phyloP scores from a whole-genome alignment of 352 stramenopile genomes.

The Phytophthora pistaciae region DNA sequence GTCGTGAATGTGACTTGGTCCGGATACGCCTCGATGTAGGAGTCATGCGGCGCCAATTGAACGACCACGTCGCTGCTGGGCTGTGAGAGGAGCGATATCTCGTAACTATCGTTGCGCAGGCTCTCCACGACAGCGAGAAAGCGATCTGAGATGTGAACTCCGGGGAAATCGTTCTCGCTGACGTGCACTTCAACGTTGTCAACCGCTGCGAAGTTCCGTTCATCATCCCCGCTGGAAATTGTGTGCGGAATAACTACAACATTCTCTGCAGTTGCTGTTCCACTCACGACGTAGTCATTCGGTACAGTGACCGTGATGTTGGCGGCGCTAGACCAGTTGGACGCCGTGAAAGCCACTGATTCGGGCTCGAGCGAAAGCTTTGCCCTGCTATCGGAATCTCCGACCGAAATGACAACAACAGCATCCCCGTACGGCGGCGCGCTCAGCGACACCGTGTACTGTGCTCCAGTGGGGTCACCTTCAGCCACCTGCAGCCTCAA shows the following conservation, averaged over 20 bases:
- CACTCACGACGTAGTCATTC: conserved; percentile 38
- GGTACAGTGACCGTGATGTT: conserved; percentile 36
- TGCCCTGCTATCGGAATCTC: conserved; percentile 11
- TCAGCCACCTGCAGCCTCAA: conserved; percentile 37
- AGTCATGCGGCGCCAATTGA: conserved; percentile 30
- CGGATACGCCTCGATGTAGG: conserved; percentile 40
- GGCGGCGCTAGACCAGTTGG: conserved; percentile 52
- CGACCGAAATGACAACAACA: conserved; percentile 27
- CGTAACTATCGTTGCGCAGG: conserved; percentile 62
- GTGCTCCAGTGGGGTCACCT: conserved; percentile 22
- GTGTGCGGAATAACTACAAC: conserved; percentile 42
- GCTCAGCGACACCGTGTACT: conserved; percentile 59
- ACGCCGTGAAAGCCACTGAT: conserved; percentile 43
- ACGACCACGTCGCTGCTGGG: conserved; percentile 50
- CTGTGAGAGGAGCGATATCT: conserved; percentile 53
- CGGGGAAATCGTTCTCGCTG: conserved; percentile 62
- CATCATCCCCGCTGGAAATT: conserved; percentile 42
- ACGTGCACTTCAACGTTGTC: conserved; percentile 50
- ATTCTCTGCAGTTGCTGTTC: conserved; percentile 16
- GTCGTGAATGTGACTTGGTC: conserved; percentile 47
- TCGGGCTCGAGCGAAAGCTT: conserved; percentile 42
- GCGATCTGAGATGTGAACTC: conserved; percentile 59
- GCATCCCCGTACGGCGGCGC: conserved; percentile 39
- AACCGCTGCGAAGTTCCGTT: conserved; percentile 43
- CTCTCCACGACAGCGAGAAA: conserved; percentile 56